Evolutionary conservation across 768 basidiomycete genomes (phyloP).

Genomic region (Suillus variegatus): DNA sequence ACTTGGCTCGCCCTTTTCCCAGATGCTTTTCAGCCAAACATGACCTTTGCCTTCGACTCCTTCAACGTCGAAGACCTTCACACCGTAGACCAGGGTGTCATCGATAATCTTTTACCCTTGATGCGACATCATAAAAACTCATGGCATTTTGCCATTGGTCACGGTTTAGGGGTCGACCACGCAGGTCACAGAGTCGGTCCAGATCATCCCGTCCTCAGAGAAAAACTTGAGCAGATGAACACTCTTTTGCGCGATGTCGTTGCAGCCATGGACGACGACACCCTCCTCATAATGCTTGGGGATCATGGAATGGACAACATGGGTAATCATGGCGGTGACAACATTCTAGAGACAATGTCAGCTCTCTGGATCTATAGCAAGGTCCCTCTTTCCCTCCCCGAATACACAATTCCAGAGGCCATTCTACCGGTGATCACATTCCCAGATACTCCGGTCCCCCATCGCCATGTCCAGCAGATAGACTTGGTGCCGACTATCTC

Average conservation of each 20-base stretch:
- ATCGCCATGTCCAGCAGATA: slow-evolving; percentile 85
- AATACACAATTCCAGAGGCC: slow-evolving; percentile 42
- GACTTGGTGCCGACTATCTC: slow-evolving; percentile 91
- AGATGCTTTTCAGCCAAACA: slow-evolving; percentile 64
- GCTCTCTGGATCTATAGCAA: slow-evolving; percentile 95
- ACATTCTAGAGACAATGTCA: slow-evolving; percentile 78
- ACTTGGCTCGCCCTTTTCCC: slow-evolving; percentile 96
- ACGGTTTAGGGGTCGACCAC: slow-evolving; percentile 95
- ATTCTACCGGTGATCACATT: slow-evolving; percentile 59
- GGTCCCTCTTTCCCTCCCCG: slow-evolving; percentile 44
- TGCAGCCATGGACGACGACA: slow-evolving; percentile 76
- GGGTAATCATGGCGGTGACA: slow-evolving; percentile 96
- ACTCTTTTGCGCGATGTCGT: slow-evolving; percentile 73
- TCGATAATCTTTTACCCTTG: slow-evolving; percentile 78
- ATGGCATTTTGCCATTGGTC: slow-evolving; percentile 90
- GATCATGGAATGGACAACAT: slow-evolving; percentile 97
- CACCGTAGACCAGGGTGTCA: slow-evolving; percentile 91
- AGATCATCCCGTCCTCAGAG: slow-evolving; percentile 79
- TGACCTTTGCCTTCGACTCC: slow-evolving; percentile 87
- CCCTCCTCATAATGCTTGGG: slow-evolving; percentile 86
- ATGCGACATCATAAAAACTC: slow-evolving; percentile 46
- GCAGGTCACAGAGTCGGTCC: slow-evolving; percentile 95
- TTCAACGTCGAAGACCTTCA: slow-evolving; percentile 99
- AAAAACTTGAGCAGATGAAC: slow-evolving; percentile 92
- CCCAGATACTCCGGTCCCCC: slow-evolving; percentile 52